Evolutionary conservation across 2,329 filamentous ascomycete species (phyloP), one percentile per base, ranked within the genome.

Genomic region (Macrophomina pseudophaseolina): DNA sequence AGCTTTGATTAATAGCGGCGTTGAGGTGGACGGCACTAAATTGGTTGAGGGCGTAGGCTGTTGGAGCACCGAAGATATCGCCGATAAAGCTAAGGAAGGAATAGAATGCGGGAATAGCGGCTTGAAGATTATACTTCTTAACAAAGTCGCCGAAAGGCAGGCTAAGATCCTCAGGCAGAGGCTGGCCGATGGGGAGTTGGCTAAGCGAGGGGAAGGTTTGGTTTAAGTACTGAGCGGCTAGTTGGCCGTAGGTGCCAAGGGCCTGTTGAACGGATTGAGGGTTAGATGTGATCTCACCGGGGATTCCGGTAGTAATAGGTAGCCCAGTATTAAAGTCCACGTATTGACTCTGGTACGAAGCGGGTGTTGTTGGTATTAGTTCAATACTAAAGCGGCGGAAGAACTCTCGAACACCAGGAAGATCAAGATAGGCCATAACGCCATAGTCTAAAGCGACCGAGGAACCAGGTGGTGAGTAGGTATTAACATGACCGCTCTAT

Each of bases 91-190:
- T n/a, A n/a, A n/a, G n/a, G n/a, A n/a, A n/a, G n/a, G n/a, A n/a
- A n/a, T n/a, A n/a, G n/a, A n/a, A n/a, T n/a, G n/a, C n/a, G n/a
- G 75, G 76, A 1, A 84, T 75, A 2, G 80, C 74, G 35, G 76
- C 80, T 23, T 77, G 71, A 4, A 87, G 72, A n/a, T 75, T 72
- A 71, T 85, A 80, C 71, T 86, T 85, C 40, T 75, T 71, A 11
- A 82, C 75, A 65, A 85, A 85, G 4, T 83, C 76, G 18, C 80
- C 78, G 66, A 83, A 86, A 2, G 82, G 78, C 4, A 84, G 72
- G 23, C 82, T 71, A 1, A 87, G 73, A 49, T 84, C 83, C 35
- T 79, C 75, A 0, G 83, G 82, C 0, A 84, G 78, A 5, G 77
- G 75, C 9, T 1, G 35, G 9, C 35, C 53, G 18, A 40, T 8